phyloP scores from a whole-genome alignment of 2,329 filamentous ascomycete genomes.

The Aspergillus sp. region DNA sequence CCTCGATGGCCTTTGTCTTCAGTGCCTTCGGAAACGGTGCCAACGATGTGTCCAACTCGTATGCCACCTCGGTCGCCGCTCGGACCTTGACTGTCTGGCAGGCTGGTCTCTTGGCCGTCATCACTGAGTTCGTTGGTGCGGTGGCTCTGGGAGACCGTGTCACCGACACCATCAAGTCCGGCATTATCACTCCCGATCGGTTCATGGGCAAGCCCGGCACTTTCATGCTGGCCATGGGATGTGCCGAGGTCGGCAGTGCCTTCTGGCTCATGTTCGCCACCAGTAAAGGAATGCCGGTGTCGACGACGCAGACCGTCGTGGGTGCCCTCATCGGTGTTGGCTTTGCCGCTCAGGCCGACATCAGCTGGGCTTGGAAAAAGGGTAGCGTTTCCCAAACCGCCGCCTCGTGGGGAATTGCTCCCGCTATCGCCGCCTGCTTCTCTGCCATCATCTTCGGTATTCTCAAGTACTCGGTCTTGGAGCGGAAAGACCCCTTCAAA shows the following conservation, averaged over 20 bases:
- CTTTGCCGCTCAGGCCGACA: slow-evolving; percentile 20
- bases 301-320: slow-evolving; percentile 41
- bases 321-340: slow-evolving; percentile 33
- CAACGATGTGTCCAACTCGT: slow-evolving; percentile 54
- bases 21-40: slow-evolving; percentile 28
- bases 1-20: slow-evolving; percentile 27
- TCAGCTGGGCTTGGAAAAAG: slow-evolving; percentile 34
- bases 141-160: slow-evolving; percentile 50
- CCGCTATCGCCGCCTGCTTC: slow-evolving; percentile 47
- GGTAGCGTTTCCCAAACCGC: slow-evolving; percentile 49
- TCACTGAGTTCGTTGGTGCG: slow-evolving; percentile 54
- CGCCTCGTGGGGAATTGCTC: slow-evolving; percentile 50
- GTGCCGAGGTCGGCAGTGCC: slow-evolving; percentile 33
- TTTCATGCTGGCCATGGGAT: slow-evolving; percentile 41
- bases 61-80: slow-evolving; percentile 53
- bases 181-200: slow-evolving; percentile 39
- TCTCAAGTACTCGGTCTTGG: slow-evolving; percentile 50
- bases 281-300: slow-evolving; percentile 37
- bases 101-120: slow-evolving; percentile 48
- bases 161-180: slow-evolving; percentile 44
- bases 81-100: slow-evolving; percentile 52
- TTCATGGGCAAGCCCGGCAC: slow-evolving; percentile 35
- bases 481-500: slow-evolving; percentile 49
- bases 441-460: slow-evolving; percentile 49
- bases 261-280: slow-evolving; percentile 38